Evolutionary conservation across 768 basidiomycete genomes (phyloP), one percentile per base, ranked within the genome.

Genomic region (Termitomyces bulborhizus): DNA sequence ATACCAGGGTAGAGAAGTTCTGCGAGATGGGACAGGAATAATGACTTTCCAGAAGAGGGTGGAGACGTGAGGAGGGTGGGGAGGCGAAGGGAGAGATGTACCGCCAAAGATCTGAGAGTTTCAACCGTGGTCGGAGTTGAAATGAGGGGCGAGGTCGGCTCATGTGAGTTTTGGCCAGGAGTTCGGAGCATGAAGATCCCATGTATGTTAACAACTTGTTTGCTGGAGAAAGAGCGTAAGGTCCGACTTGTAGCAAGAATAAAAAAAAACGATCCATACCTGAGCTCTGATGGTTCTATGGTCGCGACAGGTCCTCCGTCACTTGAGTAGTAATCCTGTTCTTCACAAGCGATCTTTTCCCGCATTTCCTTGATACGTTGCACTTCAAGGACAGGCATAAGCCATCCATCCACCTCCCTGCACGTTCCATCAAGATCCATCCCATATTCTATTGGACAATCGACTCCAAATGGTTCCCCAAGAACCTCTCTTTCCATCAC

Each of bases 1-100:
- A 71, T 64, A 18, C 72, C 73, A 0, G 91, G 86, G 64, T 84
- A 76, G 11, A 98, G 68, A 9, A 76, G 62, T 9, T 76, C 71
- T 9, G 91, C 87, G 31, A 98, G 83, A 61, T 97, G 83, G 13
- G 83, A 77, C 26, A 98, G 71, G 13, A 93, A 69, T 5, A 93
- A 76, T 0, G 87, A 83, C 66, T 98, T 98, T 48, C 97, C 97
- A 1, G 91, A 84, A 1, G 93, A 95, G 0, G 93, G 85, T 0
- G 90, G 71, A 0, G 94, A 93, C 1, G 92, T 88, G 15, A 99
- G 67, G 13, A 99, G 84, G 11, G 82, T 82, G 3, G 97, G 95
- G 0, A 87, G 68, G 3, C 87, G 82, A 40, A 84, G 75, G 1
- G 86, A 87, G 2, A 87, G 62, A 55, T 84, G 78, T 12, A 84